These are phyloP conservation scores for Croton laevigatus DNA, from an alignment of 441 rosid species.

Conservation along the genomic window DNA sequence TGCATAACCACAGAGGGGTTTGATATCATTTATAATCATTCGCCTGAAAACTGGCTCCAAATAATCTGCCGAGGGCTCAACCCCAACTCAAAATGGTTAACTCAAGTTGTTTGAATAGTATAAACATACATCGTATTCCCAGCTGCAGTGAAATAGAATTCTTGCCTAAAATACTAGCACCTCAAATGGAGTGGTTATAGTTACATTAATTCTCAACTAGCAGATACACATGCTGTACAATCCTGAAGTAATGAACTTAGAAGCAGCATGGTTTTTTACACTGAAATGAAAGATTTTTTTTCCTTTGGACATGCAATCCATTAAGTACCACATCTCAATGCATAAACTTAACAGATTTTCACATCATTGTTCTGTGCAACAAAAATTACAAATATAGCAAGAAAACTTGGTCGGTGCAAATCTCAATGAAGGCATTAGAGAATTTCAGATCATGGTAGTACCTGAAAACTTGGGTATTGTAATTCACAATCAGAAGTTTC, in stretches of 20 bases:
- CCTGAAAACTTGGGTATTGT: conserved; percentile 73
- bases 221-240: background rate
- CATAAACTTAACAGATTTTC: background rate
- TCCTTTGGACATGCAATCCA: background rate
- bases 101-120: too few species aligned
- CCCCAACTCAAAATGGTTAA: too few species aligned
- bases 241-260: background rate
- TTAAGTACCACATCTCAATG: background rate
- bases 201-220: background rate
- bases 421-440: background rate
- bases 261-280: background rate
- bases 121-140: too few species aligned
- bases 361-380: background rate
- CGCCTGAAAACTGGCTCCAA: too few species aligned
- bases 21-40: too few species aligned
- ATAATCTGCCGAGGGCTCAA: too few species aligned
- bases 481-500: conserved; percentile 51
- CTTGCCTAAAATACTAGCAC: too few species aligned
- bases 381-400: background rate
- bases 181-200: too few species aligned
- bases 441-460: conserved; percentile 19
- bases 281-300: background rate
- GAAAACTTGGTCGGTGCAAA: background rate
- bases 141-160: too few species aligned
- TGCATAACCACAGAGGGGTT: too few species aligned